Evolutionary conservation across 1,139 yeast species (phyloP), one percentile per base, ranked within the genome.

Genomic region (Hyphopichia buzzinii): DNA sequence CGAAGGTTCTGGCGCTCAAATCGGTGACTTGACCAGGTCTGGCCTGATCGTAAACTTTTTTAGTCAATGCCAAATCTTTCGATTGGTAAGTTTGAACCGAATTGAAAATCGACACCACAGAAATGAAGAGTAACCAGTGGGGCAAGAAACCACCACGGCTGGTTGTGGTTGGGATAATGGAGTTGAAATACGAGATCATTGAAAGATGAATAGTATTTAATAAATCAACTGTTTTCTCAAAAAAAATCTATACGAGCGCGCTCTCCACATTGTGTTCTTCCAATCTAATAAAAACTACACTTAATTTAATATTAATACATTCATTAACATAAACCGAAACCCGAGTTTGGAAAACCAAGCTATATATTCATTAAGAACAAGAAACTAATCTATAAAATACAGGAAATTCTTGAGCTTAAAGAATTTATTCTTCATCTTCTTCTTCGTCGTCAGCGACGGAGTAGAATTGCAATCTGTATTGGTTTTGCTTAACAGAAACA

Each of bases 391-490:
- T 28, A 33, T 33, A 28, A 22, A 21, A 28, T 30, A 30, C 33
- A 30, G n/a, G 28, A 23, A 14, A 14, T 33, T 33, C 28, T 29
- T 29, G 33, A 23, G 24, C 16, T 33, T 43, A 49, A 44, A 43
- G 71, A 52, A 63, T 61, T 67, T 74, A 72, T 63, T 86, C 96
- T 58, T 83, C 95, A 65, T 86, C 96, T 66, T 88, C 96, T 65
- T 92, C 97, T 62, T 90, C 96, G 61, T 87, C 92, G 59, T 74
- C 82, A 65, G 94, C 92, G 72, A 92, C 94, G 74, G 95, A 89
- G 96, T 88, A 94, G 96, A 92, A 94, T 76, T 94, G 90, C 79
- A 94, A 85, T 74, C 87, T 88, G 88, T 92, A 94, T 72, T 81
- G 84, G 84, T 92, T 89, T 75, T 87, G 88, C 79, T 89, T 84